Base-by-base conservation (phyloP, 2,329 filamentous ascomycete genomes). In the Aspergillus tubingensis region DNA sequence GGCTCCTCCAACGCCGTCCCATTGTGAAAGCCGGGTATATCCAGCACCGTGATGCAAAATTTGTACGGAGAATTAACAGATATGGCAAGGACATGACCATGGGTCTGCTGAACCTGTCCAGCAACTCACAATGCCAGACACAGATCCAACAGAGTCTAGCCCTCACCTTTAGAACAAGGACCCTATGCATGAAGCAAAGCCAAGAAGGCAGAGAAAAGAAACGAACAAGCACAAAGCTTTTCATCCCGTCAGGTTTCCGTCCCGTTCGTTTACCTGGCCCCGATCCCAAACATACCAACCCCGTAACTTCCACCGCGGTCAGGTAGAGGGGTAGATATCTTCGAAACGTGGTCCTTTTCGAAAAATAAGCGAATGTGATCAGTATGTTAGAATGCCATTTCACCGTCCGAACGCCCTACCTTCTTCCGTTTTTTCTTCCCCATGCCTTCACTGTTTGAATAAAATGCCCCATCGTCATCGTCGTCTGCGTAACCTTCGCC, bases 401-500 rank as follows among this genome's bases (percentile, higher is more conserved):
- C 51, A 43, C 50, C 21, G 43, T 53, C 57, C 36, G 25, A 49
- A 48, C 15, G 59, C 62, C 65, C 66, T 74, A 81, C 79, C 78
- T 80, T 81, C 73, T 81, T 81, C 62, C 79, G 76, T 70, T 79
- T 80, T 70, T 81, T 81, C 66, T 79, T 81, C 36, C 74, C 74
- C 48, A 72, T 68, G 59, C 76, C 78, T 60, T 78, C 77, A 60
- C 74, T 70, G 57, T 79, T 80, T 48, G 79, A 80, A 62, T 79
- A 79, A 49, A 79, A 75, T 38, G 72, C 75, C 30, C 68, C 69
- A 23, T 80, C 79, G 51, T 76, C 75, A 60, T 82, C 80, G 59
- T 81, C 79, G 69, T 83, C 81, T 23, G 78, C 76, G 67, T 75
- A 82, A 19, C 80, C 81, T 74, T 82, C 80, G 55, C 79, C 80